Percentiles rank a stretch among this genome's conserved stretches.
Evolutionary conservation across 2,329 filamentous ascomycete species (phyloP).

Genomic region (Tricladium varicosporioides): DNA sequence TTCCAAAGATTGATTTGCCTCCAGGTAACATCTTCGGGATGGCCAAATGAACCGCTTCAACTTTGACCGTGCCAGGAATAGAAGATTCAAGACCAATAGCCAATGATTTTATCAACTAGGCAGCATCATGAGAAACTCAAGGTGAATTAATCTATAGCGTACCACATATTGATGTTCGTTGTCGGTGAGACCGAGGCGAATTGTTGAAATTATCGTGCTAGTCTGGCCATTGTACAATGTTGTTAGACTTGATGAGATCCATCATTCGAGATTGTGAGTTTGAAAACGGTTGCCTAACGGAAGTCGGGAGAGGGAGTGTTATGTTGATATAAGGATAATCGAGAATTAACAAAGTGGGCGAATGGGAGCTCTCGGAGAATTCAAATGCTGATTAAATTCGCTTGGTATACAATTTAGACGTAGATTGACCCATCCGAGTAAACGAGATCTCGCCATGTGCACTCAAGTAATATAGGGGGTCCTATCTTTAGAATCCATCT

Average conservation of each 20-base stretch:
- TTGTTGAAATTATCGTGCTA: background rate
- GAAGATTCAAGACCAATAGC: slow-evolving; percentile 5
- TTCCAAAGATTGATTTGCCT: slow-evolving; percentile 7
- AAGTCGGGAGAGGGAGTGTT: background rate
- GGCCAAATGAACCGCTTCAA: background rate
- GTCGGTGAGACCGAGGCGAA: slow-evolving; percentile 6
- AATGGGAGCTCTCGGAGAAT: background rate
- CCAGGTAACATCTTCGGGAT: background rate
- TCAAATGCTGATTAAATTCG: slow-evolving; percentile 1
- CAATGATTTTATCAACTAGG: too few relatives aligned
- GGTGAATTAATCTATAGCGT: slow-evolving; percentile 12
- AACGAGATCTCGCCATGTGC: background rate
- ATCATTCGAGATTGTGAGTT: slow-evolving; percentile 1
- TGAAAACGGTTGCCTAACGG: slow-evolving; percentile 8
- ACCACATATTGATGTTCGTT: background rate
- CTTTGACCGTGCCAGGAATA: slow-evolving; percentile 4
- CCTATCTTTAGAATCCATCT: background rate
- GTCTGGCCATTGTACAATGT: background rate
- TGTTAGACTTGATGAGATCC: background rate
- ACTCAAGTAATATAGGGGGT: background rate
- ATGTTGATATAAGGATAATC: background rate
- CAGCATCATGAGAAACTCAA: background rate
- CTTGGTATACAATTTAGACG: slow-evolving; percentile 8
- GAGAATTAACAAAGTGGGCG: background rate
- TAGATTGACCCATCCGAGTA: slow-evolving; percentile 1